A percentile compares a stretch with the other conserved stretches of the same genome.
These are phyloP conservation scores for Colletotrichum gigasporum DNA, from an alignment of 2,329 filamentous ascomycete species.

Conservation along the genomic window DNA sequence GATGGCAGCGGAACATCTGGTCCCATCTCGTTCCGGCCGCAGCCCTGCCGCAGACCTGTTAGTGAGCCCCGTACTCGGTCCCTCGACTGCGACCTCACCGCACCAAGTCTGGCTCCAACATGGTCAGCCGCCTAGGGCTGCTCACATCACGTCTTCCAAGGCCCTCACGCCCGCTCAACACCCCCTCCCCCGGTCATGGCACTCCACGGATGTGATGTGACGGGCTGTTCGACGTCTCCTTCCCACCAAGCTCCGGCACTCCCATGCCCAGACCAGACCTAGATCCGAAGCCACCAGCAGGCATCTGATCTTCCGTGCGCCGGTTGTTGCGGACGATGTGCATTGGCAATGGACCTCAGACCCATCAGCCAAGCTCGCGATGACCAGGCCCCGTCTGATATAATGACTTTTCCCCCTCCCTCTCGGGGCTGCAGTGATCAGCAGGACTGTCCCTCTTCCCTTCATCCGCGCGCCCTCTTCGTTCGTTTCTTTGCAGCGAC, in stretches of 20 bases:
- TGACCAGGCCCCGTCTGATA: slow-evolving; percentile 17
- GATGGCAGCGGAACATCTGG: slow-evolving; percentile 11
- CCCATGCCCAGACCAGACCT: slow-evolving; percentile 14
- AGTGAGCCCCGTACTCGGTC: background rate
- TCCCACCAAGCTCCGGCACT: slow-evolving; percentile 16
- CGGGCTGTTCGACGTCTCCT: background rate
- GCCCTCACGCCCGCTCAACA: background rate
- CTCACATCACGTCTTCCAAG: background rate
- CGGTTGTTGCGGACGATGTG: slow-evolving; percentile 17
- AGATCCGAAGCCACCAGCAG: background rate
- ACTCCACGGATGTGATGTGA: slow-evolving; percentile 9
- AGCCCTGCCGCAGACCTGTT: background rate
- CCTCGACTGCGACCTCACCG: background rate
- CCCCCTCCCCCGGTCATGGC: background rate
- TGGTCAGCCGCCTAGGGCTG: background rate
- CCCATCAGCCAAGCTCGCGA: slow-evolving; percentile 19
- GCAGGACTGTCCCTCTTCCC: slow-evolving; percentile 27
- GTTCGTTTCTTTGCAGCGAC: slow-evolving; percentile 25
- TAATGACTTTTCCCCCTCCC: slow-evolving; percentile 25
- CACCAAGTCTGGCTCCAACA: background rate
- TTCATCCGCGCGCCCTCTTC: slow-evolving; percentile 23
- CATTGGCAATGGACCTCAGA: slow-evolving; percentile 1
- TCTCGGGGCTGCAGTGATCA: slow-evolving; percentile 16
- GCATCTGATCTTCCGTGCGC: slow-evolving; percentile 20
- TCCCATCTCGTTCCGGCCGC: background rate